phyloP scores from a whole-genome alignment of 176 grass and related monocot genomes.

The Eragrostis curvula region DNA sequence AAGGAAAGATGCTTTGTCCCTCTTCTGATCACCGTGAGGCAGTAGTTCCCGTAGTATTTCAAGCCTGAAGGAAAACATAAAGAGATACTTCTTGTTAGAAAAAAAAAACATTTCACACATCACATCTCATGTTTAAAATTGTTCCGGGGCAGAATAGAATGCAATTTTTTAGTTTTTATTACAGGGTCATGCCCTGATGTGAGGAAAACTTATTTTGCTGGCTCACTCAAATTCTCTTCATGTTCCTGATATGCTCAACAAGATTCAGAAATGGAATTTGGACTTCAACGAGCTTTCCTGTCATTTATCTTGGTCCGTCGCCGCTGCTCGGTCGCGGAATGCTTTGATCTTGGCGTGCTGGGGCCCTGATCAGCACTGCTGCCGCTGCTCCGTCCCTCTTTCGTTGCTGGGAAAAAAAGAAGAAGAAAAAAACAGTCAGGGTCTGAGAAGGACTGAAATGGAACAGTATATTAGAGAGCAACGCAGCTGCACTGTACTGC shows the following conservation, averaged over 20 bases:
- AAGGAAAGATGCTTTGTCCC: conserved; percentile 98
- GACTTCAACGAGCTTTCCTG: conserved; percentile 59
- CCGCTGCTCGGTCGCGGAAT: conserved; percentile 91
- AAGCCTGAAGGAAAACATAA: conserved; percentile 59
- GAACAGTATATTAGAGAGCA: background rate
- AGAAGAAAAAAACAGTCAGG: background rate
- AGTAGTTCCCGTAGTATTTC: conserved; percentile 86
- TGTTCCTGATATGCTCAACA: background rate
- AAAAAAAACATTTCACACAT: background rate
- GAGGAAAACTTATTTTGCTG: background rate
- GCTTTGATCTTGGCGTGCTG: conserved; percentile 87
- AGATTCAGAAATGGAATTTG: background rate
- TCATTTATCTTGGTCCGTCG: conserved; percentile 98
- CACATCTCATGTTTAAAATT: background rate
- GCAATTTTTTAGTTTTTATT: background rate
- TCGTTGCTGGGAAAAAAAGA: conserved; percentile 32
- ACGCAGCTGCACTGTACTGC: background rate
- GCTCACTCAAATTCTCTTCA: background rate
- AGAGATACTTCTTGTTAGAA: background rate
- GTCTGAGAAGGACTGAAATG: background rate
- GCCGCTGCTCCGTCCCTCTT: conserved; percentile 76
- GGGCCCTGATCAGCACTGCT: conserved; percentile 77
- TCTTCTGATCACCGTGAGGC: conserved; percentile 90
- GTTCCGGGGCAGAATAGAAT: background rate
- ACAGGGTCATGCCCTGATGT: background rate